phyloP scores from a whole-genome alignment of 768 basidiomycete genomes.

The Podaxis sp. region DNA sequence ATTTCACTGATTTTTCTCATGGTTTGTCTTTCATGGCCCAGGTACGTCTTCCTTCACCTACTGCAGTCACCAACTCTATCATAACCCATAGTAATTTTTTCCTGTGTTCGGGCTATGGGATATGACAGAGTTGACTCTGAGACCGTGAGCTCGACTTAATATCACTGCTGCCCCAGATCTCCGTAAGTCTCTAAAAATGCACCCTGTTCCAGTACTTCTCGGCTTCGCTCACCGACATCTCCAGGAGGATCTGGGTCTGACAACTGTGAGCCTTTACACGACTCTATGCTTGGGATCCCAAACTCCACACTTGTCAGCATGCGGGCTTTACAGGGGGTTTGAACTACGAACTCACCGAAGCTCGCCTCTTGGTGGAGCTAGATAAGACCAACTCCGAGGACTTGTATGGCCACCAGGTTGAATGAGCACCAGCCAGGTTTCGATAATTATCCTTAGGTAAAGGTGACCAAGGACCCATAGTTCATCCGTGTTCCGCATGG shows the following conservation, averaged over 20 bases:
- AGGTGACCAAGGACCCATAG: background rate
- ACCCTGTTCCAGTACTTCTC: background rate
- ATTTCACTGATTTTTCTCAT: slow-evolving; percentile 24
- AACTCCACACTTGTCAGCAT: slow-evolving; percentile 17
- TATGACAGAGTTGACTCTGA: too few species aligned
- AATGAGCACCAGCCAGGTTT: slow-evolving; percentile 18
- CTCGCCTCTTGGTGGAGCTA: slow-evolving; percentile 25
- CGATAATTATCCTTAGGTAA: slow-evolving; percentile 12
- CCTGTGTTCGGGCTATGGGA: too few species aligned
- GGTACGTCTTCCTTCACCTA: slow-evolving; percentile 13
- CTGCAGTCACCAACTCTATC: too few species aligned
- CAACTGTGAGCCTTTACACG: slow-evolving; percentile 18
- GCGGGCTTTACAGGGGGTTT: slow-evolving; percentile 26
- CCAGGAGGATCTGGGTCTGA: slow-evolving; percentile 25
- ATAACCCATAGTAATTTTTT: too few species aligned
- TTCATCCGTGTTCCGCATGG: slow-evolving; percentile 3
- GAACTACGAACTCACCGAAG: slow-evolving; percentile 25
- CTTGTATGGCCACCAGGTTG: background rate
- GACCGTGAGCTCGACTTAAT: too few species aligned
- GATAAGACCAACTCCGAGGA: slow-evolving; percentile 12
- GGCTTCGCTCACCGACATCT: background rate
- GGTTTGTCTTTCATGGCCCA: slow-evolving; percentile 24
- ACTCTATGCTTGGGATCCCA: background rate
- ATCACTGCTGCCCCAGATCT: slow-evolving; percentile 14
- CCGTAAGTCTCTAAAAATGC: slow-evolving; percentile 11